phyloP scores from a whole-genome alignment of 2,329 filamentous ascomycete species.

The Xylariaceae sp. region DNA sequence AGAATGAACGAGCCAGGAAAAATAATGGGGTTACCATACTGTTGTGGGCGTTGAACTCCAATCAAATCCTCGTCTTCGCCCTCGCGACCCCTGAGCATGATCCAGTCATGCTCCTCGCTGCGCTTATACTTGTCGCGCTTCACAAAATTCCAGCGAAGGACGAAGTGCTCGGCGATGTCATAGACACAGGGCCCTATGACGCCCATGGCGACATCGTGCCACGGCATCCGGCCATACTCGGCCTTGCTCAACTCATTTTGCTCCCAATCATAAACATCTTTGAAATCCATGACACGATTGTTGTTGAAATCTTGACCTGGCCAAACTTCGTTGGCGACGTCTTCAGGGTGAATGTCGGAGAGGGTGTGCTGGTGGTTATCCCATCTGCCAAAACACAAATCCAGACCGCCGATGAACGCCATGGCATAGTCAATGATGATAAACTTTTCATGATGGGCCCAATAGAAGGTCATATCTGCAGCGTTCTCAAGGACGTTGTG shows the following conservation, averaged over 20 bases:
- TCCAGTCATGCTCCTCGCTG: conserved; percentile 76
- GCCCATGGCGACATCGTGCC: conserved; percentile 94
- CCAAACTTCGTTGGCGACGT: conserved; percentile 77
- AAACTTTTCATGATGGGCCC: conserved; percentile 97
- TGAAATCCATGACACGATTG: conserved; percentile 92
- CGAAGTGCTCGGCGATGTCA: conserved; percentile 93
- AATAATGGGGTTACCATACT: conserved; percentile 36
- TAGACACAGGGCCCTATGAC: conserved; percentile 84
- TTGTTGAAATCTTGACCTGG: conserved; percentile 98
- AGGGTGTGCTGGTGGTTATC: conserved; percentile 80
- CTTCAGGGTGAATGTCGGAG: conserved; percentile 80
- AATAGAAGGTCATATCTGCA: conserved; percentile 95
- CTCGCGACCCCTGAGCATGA: conserved; percentile 69
- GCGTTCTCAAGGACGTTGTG: conserved; percentile 93
- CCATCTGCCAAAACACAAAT: conserved; percentile 95
- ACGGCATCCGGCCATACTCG: conserved; percentile 92
- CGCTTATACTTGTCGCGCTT: conserved; percentile 98
- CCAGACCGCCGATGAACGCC: conserved; percentile 90
- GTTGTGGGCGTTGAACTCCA: conserved; percentile 81
- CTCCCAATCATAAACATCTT: conserved; percentile 87
- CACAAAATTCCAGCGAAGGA: conserved; percentile 91
- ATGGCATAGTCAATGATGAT: conserved; percentile 87
- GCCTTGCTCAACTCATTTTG: conserved; percentile 87
- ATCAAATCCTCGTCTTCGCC: conserved; percentile 79
- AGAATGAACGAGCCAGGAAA: background rate